A percentile compares a stretch with the other conserved stretches of the same genome.
phyloP scores from a whole-genome alignment of 1,139 yeast species.

The Saccharomyces hybrid region DNA sequence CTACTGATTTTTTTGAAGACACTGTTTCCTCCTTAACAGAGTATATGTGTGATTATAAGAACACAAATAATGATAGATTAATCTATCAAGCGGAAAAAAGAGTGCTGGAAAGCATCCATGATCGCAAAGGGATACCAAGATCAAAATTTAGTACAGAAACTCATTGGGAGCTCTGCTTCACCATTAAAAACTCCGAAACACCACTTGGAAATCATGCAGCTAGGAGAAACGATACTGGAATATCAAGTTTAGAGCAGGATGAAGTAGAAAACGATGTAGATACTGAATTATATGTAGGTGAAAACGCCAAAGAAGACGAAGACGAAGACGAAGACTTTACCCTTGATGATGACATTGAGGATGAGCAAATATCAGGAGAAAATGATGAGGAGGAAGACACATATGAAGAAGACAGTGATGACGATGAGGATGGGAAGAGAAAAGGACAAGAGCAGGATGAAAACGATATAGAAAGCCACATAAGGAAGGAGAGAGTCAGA shows the following conservation, averaged over 20 bases:
- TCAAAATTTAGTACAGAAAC: not conserved
- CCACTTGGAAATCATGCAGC: not conserved
- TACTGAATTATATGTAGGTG: not conserved
- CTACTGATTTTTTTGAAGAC: not conserved
- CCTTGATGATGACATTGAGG: not conserved
- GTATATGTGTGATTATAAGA: not conserved
- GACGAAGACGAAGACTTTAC: not conserved
- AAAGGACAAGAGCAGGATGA: conserved; percentile 18
- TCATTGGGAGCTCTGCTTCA: not conserved
- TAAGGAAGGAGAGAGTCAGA: conserved; percentile 8
- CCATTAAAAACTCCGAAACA: not conserved
- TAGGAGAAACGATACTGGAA: not conserved
- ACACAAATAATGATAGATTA: not conserved
- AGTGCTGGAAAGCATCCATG: not conserved
- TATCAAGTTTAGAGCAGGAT: not conserved
- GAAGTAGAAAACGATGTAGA: not conserved
- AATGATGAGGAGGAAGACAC: not conserved
- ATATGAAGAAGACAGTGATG: conserved; percentile 15
- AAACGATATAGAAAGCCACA: conserved; percentile 9
- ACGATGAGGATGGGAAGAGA: conserved; percentile 13
- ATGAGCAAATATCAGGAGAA: not conserved
- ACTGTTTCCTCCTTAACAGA: not conserved
- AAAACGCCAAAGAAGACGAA: not conserved
- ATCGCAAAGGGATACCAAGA: not conserved
- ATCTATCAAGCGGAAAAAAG: not conserved